Base-by-base conservation (phyloP, 1,284 basidiomycete genomes). In the Malassezia pachydermatis region DNA sequence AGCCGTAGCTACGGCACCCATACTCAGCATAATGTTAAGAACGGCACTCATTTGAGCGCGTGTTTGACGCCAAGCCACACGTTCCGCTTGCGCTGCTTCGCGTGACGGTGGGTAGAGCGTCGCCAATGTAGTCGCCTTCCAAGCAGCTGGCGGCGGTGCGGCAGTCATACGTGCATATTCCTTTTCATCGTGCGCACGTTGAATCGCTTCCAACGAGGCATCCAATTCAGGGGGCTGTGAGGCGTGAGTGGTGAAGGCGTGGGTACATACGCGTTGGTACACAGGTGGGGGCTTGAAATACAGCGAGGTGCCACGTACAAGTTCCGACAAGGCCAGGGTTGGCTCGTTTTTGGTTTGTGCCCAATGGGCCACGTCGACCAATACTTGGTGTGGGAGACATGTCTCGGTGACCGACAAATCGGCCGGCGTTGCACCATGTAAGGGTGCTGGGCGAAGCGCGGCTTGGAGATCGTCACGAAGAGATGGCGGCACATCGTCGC, bases 1-100 rank as follows among this genome's bases (percentile, higher is more conserved):
- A 29, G 54, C 57, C 14, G 50, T 50, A 2, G 45, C 54, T n/a
- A 53, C 47, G 11, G 54, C 57, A 17, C n/a, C 45, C 43, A 58
- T 52, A 30, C 57, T 58, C 5, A 55, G 24, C 1, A 51, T 7
- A 8, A 58, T 32, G 32, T 56, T 58, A 34, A 47, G 8, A 2
- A 56, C 35, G 6, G 54, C 57, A 29, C 54, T 53, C n/a, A 53
- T 25, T 28, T 52, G 45, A 22, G 33, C 14, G 34, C 51, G 50
- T 24, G 49, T 30, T 17, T 56, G 39, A 19, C 42, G 45, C 57
- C 57, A 58, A 25, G 51, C 54, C 9, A 11, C 25, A 16, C 32
- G 51, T 41, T 55, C 53, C 11, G 33, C 44, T 28, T 35, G 38
- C 17, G 37, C 39, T 16, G 52, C 27, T 5, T 30, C 39, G 17